Evolutionary conservation across 805 yeast species (phyloP).

Genomic region (Tanozyma kutaoensis): DNA sequence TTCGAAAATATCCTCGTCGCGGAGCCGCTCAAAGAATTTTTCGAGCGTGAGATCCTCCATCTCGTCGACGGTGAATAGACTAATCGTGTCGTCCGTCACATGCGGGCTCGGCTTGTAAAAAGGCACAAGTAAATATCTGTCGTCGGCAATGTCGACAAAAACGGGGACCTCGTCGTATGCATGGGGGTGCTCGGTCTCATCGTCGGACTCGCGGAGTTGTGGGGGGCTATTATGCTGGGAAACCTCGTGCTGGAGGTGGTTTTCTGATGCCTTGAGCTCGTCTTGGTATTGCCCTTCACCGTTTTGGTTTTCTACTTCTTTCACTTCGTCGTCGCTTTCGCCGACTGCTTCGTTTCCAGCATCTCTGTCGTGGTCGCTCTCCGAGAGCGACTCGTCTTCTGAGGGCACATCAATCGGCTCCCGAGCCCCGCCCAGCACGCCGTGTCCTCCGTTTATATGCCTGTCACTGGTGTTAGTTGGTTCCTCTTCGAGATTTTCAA

Average conservation of each 20-base stretch:
- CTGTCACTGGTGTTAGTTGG: background rate
- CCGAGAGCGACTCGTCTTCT: background rate
- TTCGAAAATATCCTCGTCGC: conserved; percentile 15
- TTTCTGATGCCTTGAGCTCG: background rate
- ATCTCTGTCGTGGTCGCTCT: background rate
- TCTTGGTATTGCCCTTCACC: conserved; percentile 4
- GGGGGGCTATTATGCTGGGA: too few relatives aligned
- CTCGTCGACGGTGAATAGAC: conserved; percentile 12
- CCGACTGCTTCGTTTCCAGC: background rate
- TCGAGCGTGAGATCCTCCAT: conserved; percentile 8
- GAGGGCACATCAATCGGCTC: background rate
- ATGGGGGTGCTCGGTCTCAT: background rate
- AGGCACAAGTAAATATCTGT: conserved; percentile 15
- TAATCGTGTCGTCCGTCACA: conserved; percentile 10
- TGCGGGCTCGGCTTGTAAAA: conserved; percentile 3
- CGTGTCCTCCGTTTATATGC: background rate
- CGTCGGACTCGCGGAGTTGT: background rate
- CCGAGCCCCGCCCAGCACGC: background rate
- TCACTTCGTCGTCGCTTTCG: conserved; percentile 9
- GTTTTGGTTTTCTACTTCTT: conserved; percentile 5
- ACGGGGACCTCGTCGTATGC: background rate
- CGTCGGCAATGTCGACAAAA: conserved; percentile 3
- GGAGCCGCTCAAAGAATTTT: conserved; percentile 12
- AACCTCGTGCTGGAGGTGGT: background rate
- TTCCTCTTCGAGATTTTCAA: conserved; percentile 12